phyloP scores from a whole-genome alignment of 169 alveolate species.

The Eimeria acervulina region DNA sequence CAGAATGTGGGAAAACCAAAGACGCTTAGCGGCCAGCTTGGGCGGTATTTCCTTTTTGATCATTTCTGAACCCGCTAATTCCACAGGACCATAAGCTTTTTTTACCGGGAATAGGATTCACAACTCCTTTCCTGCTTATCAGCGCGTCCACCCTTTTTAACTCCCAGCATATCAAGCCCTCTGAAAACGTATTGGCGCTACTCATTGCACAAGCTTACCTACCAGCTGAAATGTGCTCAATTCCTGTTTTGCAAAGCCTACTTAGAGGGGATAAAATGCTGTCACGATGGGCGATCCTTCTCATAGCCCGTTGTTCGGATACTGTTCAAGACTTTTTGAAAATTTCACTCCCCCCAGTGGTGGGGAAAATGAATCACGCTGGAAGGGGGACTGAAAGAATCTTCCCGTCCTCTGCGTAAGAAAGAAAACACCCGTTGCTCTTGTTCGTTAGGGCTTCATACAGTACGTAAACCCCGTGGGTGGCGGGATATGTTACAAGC shows the following conservation, averaged over 20 bases:
- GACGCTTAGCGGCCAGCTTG: neutral
- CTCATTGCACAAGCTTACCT: neutral
- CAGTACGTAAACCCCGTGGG: neutral
- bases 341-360: neutral
- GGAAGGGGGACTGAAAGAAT: conserved; percentile 62
- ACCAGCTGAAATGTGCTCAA: neutral
- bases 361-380: neutral
- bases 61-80: neutral
- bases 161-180: neutral
- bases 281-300: neutral
- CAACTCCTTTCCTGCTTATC: neutral
- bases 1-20: neutral
- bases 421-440: neutral
- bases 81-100: neutral
- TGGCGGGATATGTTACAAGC: neutral
- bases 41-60: neutral
- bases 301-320: neutral
- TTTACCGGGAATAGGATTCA: neutral
- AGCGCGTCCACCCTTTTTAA: neutral
- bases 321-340: neutral
- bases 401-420: conserved; percentile 56
- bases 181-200: neutral
- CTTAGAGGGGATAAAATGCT: neutral
- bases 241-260: neutral
- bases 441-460: no score